Base-by-base conservation (phyloP, 345 rosid genomes). In the Abelmoschus esculentus region DNA sequence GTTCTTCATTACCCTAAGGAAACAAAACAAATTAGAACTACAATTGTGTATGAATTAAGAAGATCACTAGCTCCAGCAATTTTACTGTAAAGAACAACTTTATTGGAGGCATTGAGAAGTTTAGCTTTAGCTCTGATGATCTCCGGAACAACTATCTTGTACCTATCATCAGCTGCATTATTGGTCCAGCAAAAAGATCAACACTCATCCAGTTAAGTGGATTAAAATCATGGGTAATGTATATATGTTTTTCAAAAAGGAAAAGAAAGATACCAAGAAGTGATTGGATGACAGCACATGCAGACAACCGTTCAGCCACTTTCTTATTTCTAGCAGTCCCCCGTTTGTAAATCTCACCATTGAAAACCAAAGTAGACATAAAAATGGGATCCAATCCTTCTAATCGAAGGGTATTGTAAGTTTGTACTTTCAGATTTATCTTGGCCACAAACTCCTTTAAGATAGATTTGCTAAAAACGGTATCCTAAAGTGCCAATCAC, bases 261-360 rank as follows among this genome's bases (percentile, higher is more conserved):
- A n/a, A n/a, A n/a, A n/a, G n/a, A n/a, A 22, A 22, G 26, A 22
- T 22, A 22, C 26, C 26, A 22, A 22, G 26, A 22, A 22, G 26
- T 22, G 1, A 22, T 22, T 22, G 26, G 61, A 85, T 69, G 50
- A 26, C 79, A 19, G 75, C 73, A 65, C 77, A 81, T 55, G 87
- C 85, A 67, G 85, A 84, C 62, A 85, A 55, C 46, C 81, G 83
- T 61, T 83, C 85, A 62, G 89, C 89, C 56, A 81, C 85, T 74
- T 81, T 85, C 77, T 85, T 83, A 64, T 5, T 83, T 76, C 36
- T 73, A 11, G 76, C 76, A 44, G 36, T 4, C 29, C 78, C 74
- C 5, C 83, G 79, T 2, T 66, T 68, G 55, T 74, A 85, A 32
- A 73, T 54, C 26, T 55, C 56, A 46, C 78, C 81, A 75, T 78